Base-by-base conservation (phyloP, 768 basidiomycete genomes). In the Agrocybe pediades region DNA sequence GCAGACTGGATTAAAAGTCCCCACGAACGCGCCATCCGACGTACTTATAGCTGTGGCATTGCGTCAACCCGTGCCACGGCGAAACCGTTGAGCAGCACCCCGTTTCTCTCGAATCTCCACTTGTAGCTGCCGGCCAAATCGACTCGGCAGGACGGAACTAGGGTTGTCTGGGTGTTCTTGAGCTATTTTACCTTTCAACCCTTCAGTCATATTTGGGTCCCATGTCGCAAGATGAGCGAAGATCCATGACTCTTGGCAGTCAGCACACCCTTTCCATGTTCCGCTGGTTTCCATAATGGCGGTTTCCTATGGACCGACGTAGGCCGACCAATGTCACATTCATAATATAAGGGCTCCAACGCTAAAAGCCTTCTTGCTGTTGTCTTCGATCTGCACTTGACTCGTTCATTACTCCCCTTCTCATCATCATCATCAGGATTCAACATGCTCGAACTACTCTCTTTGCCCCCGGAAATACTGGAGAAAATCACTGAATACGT, bases 401-500 rank as follows among this genome's bases (percentile, higher is more conserved):
- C 24, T n/a, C 16, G 4, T 25, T 25, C 25, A 17, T 19, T 9
- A 13, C 15, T 46, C 33, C 20, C 11, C 11, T 27, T 27, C 46
- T 36, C 9, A 15, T 39, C n/a, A 9, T 9, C 46, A 39, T 36
- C 46, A 16, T 17, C 24, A 41, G 15, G n/a, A n/a, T 27, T 45
- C 46, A 8, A 26, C 50, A 61, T 57, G 59, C 43, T 60, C 42
- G 49, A 57, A 39, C 46, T 61, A 24, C 51, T 61, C 26, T 57
- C 59, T 19, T 42, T 61, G 19, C 59, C 59, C 9, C 53, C 53
- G n/a, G 59, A 61, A 49, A 54, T 61, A 26, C 49, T 61, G 13
- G 59, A 61, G 46, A 57, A 57, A 24, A 55, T 61, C 53, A 49
- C 59, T 11, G 51, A 57, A 41, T 30, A 55, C 27, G 59, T 61